phyloP scores from a whole-genome alignment of 2,329 filamentous ascomycete species.

The Ophiocordyceps robertsii region DNA sequence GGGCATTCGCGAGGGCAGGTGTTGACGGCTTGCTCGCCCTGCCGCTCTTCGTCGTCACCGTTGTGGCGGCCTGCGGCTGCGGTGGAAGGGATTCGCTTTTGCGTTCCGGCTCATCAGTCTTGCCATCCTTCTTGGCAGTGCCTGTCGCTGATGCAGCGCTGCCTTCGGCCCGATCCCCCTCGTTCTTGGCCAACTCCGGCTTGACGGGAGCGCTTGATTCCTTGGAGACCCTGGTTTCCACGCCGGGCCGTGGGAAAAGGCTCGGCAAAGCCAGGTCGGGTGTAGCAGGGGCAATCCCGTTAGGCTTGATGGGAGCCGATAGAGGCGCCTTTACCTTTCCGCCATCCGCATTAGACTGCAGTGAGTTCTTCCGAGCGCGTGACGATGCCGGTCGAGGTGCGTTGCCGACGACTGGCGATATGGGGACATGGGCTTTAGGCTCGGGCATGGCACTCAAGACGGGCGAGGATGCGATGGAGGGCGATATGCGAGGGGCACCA shows the following conservation, averaged over 20 bases:
- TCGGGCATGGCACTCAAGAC: slow-evolving; percentile 58
- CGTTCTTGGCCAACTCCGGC: slow-evolving; percentile 19
- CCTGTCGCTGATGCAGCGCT: slow-evolving; percentile 13
- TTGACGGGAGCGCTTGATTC: slow-evolving; percentile 26
- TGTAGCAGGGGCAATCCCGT: slow-evolving; percentile 28
- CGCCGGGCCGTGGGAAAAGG: slow-evolving; percentile 14
- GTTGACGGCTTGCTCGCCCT: slow-evolving; percentile 55
- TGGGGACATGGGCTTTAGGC: slow-evolving; percentile 32
- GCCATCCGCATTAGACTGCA: slow-evolving; percentile 44
- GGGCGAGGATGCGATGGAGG: slow-evolving; percentile 63
- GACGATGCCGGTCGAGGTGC: slow-evolving; percentile 51
- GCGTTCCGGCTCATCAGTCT: slow-evolving; percentile 20
- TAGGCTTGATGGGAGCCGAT: slow-evolving; percentile 47
- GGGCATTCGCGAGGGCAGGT: slow-evolving; percentile 45
- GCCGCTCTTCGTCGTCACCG: slow-evolving; percentile 51
- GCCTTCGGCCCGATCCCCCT: slow-evolving; percentile 15
- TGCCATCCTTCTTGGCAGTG: slow-evolving; percentile 29
- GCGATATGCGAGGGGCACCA: slow-evolving; percentile 41
- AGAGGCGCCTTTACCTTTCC: slow-evolving; percentile 41
- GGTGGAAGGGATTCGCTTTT: slow-evolving; percentile 33
- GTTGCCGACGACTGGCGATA: slow-evolving; percentile 46
- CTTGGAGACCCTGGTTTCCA: slow-evolving; percentile 36
- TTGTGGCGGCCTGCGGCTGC: slow-evolving; percentile 22
- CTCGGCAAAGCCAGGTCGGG: slow-evolving; percentile 22
- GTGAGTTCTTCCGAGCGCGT: slow-evolving; percentile 63